Evolutionary conservation across 108 stramenopile species (phyloP).

Genomic region (Skeletonema grethae): DNA sequence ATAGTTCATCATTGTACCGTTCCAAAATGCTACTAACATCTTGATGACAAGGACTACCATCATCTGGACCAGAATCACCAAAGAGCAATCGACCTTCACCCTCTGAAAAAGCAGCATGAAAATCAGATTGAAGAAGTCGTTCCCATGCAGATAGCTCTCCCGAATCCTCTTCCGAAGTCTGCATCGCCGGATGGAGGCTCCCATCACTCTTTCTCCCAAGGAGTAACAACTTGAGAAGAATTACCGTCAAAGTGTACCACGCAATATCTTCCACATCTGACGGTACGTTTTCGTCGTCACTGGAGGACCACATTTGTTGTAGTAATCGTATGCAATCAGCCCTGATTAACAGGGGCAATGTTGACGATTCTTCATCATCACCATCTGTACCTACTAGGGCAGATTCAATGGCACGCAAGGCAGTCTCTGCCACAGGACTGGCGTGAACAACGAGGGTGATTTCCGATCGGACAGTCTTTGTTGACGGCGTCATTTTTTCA

Average conservation of each 20-base stretch:
- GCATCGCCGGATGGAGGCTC: background rate
- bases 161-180: background rate
- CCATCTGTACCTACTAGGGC: conserved; percentile 30
- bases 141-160: conserved; percentile 27
- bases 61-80: conserved; percentile 8
- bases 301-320: conserved; percentile 19
- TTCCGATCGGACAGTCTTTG: conserved; percentile 23
- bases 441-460: conserved; percentile 29
- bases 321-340: conserved; percentile 59
- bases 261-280: conserved; percentile 34
- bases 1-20: conserved; percentile 14
- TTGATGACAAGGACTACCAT: background rate
- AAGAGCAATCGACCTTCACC: conserved; percentile 43
- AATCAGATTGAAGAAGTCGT: conserved; percentile 35
- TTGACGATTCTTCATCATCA: background rate
- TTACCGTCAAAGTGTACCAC: conserved; percentile 49
- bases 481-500: background rate
- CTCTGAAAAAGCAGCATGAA: conserved; percentile 28
- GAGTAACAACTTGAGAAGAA: conserved; percentile 43
- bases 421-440: conserved; percentile 49
- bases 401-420: conserved; percentile 60
- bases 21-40: background rate
- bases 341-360: conserved; percentile 50
- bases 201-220: conserved; percentile 33
- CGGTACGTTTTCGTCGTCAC: background rate